Evolutionary conservation across 2,329 filamentous ascomycete genomes (phyloP), one percentile per base, ranked within the genome.

Genomic region (Epichloe bromicola): DNA sequence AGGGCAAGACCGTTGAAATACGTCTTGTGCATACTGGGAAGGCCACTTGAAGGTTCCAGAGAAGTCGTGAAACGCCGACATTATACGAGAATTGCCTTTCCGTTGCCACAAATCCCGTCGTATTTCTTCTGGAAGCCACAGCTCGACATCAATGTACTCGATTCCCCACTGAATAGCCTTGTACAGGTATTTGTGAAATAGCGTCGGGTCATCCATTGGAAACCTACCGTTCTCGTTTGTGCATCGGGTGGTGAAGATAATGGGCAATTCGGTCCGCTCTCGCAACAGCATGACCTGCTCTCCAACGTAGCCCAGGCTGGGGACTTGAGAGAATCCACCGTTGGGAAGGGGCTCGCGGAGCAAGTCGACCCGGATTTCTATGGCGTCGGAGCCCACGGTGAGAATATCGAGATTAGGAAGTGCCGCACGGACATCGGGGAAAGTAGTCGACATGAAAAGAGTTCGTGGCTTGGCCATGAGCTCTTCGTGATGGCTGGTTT

Each of bases 31-130:
- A 57, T 85, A 77, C 6, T 77, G 68, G 0, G 86, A 87, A 1
- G 85, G 84, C 88, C 88, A 94, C 60, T 83, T 86, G 74, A 91
- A 91, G 1, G 74, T 83, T 2, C 87, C 86, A 0, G 86, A 89
- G 61, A 91, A 91, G 69, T 93, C 88, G 64, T 94, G 88, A 61
- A 91, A 93, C 12, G 88, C 88, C n/a, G 87, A 91, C 72, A 94
- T 89, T 66, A 95, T 88, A 57, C 83, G 85, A 60, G 85, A 91
- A 66, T 82, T 86, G 2, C 87, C 87, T 57, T 84, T 83, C 50
- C 79, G 75, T 57, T 85, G 78, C 49, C 80, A 84, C 10, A 94
- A 68, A 53, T 72, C 75, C 55, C 74, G 74, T 55, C 88, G 75
- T 51, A 94, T 86, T 6, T 79, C 72, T 63, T 90, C 86, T 1